phyloP scores from a whole-genome alignment of 2,329 filamentous ascomycete genomes.

The Diaporthe destruens region DNA sequence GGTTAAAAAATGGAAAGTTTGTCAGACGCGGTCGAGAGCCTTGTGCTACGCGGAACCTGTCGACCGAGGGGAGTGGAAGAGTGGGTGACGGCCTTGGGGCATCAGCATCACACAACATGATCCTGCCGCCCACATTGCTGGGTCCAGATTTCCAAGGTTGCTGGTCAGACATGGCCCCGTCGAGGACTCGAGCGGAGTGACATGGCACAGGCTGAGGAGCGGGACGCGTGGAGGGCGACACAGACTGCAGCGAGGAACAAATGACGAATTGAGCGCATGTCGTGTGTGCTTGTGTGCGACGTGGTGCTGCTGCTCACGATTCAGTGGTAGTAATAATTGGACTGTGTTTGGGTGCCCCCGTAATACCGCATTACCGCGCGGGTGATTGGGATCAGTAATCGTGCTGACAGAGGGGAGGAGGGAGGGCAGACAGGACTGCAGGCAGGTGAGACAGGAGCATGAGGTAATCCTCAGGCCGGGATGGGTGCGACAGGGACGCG shows the following conservation, averaged over 20 bases:
- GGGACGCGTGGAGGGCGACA: background rate
- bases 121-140: background rate
- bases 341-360: background rate
- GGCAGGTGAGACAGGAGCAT: conserved; percentile 29
- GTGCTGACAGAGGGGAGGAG: background rate
- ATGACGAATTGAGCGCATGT: background rate
- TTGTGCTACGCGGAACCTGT: background rate
- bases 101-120: conserved; percentile 1
- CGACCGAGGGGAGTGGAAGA: background rate
- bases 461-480: background rate
- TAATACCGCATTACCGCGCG: conserved; percentile 15
- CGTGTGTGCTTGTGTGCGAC: background rate
- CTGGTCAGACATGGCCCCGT: background rate
- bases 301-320: background rate
- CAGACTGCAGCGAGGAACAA: background rate
- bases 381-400: conserved; percentile 15
- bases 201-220: background rate
- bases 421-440: background rate
- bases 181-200: background rate
- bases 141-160: background rate
- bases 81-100: background rate
- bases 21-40: conserved; percentile 16
- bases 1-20: background rate
- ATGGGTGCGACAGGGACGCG: conserved; percentile 19
- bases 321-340: background rate